Conservation (phyloP, 2,329 filamentous ascomycete species). For the Verticillium dahliae region DNA sequence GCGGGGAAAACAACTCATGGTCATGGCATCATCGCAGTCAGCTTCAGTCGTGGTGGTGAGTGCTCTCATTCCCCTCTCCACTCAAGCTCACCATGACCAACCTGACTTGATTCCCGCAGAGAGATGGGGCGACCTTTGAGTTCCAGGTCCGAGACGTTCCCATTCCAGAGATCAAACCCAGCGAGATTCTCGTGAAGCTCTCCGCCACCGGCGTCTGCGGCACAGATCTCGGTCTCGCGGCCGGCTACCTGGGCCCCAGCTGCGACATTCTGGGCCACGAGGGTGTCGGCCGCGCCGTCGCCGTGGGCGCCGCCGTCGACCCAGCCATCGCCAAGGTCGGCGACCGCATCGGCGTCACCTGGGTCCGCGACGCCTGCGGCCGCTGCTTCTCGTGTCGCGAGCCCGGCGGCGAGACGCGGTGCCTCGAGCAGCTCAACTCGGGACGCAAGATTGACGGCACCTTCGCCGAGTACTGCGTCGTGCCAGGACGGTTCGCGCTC, state of each 20-base stretch:
- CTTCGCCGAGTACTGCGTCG: slow-evolving; percentile 29
- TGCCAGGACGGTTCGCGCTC: slow-evolving; percentile 25
- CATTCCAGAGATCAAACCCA: slow-evolving; percentile 8
- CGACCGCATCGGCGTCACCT: slow-evolving; percentile 30
- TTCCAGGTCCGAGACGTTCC: background rate
- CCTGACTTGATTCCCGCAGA: background rate
- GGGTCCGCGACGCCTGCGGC: slow-evolving; percentile 28
- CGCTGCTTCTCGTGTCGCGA: slow-evolving; percentile 24
- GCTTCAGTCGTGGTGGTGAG: background rate
- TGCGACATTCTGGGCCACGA: slow-evolving; percentile 34
- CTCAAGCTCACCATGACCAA: background rate
- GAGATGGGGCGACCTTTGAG: background rate
- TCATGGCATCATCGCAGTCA: background rate
- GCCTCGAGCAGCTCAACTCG: slow-evolving; percentile 23
- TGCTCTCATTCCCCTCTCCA: background rate
- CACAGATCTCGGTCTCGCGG: slow-evolving; percentile 29
- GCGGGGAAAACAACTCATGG: background rate
- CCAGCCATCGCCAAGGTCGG: slow-evolving; percentile 18
- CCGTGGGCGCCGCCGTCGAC: slow-evolving; percentile 25
- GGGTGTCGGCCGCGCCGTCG: slow-evolving; percentile 31
- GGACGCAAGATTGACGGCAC: slow-evolving; percentile 28
- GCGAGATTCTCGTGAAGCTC: slow-evolving; percentile 24
- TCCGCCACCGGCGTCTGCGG: slow-evolving; percentile 29
- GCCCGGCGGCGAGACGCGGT: slow-evolving; percentile 27
- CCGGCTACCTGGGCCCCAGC: slow-evolving; percentile 27